Evolutionary conservation across 1,284 basidiomycete species (phyloP), one percentile per base, ranked within the genome.

Genomic region (Ustilago cynodontis): DNA sequence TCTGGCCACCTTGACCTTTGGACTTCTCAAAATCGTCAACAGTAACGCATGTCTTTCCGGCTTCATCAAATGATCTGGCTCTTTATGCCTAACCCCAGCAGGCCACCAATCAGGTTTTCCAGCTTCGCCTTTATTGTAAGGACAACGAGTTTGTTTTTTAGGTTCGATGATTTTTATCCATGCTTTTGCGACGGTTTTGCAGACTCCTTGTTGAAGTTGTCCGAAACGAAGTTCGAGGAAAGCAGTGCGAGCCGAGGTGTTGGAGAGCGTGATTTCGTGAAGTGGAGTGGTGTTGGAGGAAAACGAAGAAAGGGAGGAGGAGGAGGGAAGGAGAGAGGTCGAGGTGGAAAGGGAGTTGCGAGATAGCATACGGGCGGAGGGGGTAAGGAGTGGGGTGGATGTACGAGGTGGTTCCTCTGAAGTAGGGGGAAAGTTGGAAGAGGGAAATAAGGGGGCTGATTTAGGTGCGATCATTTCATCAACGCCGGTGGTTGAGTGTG

Each of bases 61-160:
- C 65, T 78, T 78, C 82, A 86, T 85, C 10, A 90, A 81, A 59
- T 89, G 89, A 70, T 90, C 89, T 0, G 89, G 89, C 76, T 89
- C 89, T 52, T 87, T 86, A 81, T 89, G 89, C 9, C 87, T 83
- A 10, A 89, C 86, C 18, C 85, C 86, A 10, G 73, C 77, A 6
- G 89, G 89, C 89, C 89, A 90, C 89, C 89, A 90, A 14, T 79
- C 79, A 0, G 89, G 89, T 68, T 87, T 87, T 14, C 86, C 80
- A 43, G 86, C 86, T 57, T 89, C 88, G 24, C 88, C 89, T 65
- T 87, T 87, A 82, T 88, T 88, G 85, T 90, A 89, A 3, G 88
- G 89, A 75, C 82, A 83, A 0, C 77, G 88, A 49, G 87, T 88
- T 82, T 89, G 88, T 82, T 89, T 89, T 80, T 88, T 88, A 16